These are phyloP conservation scores for Tulasnella sp. DNA, from an alignment of 768 basidiomycete species.

Conservation along the genomic window DNA sequence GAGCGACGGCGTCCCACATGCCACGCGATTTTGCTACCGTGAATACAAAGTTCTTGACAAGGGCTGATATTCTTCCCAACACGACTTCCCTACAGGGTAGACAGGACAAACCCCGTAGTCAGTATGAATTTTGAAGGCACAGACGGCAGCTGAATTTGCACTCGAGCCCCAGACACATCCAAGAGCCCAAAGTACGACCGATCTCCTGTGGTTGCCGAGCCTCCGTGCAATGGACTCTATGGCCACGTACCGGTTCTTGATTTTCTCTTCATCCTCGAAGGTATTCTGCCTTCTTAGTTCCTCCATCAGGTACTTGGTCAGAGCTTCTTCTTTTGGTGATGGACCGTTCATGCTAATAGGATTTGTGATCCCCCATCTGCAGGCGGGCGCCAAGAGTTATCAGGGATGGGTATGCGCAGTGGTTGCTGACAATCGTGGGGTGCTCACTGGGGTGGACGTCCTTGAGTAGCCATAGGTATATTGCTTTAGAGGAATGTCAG, in stretches of 20 bases:
- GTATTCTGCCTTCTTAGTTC: slow-evolving; percentile 81
- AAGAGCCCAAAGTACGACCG: neutral
- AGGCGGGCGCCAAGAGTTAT: neutral
- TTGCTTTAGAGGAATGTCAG: neutral
- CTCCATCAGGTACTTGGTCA: slow-evolving; percentile 82
- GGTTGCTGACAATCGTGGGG: neutral
- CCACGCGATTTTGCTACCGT: slow-evolving; percentile 73
- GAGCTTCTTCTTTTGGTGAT: slow-evolving; percentile 75
- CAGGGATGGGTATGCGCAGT: neutral
- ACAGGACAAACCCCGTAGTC: neutral
- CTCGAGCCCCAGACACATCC: neutral
- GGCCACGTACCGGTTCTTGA: slow-evolving; percentile 71
- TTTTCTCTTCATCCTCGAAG: slow-evolving; percentile 86
- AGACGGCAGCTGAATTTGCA: neutral
- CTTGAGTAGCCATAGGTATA: neutral
- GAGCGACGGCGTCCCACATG: slow-evolving; percentile 81
- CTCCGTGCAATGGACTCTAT: neutral
- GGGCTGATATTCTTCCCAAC: slow-evolving; percentile 78
- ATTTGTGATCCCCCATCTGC: slow-evolving; percentile 61
- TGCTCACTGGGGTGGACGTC: slow-evolving; percentile 6
- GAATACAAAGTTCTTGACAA: slow-evolving; percentile 91
- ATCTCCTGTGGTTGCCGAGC: neutral
- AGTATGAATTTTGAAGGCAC: neutral
- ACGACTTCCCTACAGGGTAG: slow-evolving; percentile 70
- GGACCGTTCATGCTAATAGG: slow-evolving; percentile 78